Conservation (phyloP, 2,329 filamentous ascomycete genomes). For the Fusarium temperatum region DNA sequence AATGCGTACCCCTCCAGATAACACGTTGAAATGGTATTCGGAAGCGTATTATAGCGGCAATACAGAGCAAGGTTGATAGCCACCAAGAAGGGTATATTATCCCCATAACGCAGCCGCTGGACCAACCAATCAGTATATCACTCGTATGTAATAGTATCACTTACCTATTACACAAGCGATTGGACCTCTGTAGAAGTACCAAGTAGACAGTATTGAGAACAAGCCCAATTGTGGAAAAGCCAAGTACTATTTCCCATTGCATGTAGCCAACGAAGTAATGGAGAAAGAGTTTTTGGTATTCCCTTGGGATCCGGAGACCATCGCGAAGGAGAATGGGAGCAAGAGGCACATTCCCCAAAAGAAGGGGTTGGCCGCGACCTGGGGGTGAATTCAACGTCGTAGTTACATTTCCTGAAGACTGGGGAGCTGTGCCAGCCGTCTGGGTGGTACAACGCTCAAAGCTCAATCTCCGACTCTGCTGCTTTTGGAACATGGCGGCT, state of each 20-base stretch:
- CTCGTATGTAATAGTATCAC: accelerated
- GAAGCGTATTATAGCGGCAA: background rate
- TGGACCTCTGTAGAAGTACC: background rate
- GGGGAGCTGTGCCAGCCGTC: accelerated
- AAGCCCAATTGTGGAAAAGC: background rate
- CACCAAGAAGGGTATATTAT: background rate
- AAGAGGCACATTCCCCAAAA: background rate
- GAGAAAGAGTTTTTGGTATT: background rate
- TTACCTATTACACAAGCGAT: background rate
- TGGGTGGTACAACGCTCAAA: background rate
- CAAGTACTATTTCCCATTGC: background rate
- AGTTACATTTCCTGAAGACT: background rate
- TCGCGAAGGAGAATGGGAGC: background rate
- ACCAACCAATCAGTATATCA: accelerated
- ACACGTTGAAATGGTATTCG: background rate
- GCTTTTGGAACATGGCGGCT: background rate
- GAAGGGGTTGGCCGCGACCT: no score
- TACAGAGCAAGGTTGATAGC: background rate
- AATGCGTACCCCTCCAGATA: background rate
- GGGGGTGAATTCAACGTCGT: accelerated
- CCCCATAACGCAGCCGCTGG: background rate
- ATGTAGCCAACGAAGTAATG: background rate
- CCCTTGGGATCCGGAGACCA: background rate
- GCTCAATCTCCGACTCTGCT: background rate
- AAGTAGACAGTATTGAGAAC: background rate